Percentiles rank a stretch among this genome's conserved stretches.
These are phyloP conservation scores for Ogataea degrootiae DNA, from an alignment of 805 yeast genomes.

Conservation along the genomic window DNA sequence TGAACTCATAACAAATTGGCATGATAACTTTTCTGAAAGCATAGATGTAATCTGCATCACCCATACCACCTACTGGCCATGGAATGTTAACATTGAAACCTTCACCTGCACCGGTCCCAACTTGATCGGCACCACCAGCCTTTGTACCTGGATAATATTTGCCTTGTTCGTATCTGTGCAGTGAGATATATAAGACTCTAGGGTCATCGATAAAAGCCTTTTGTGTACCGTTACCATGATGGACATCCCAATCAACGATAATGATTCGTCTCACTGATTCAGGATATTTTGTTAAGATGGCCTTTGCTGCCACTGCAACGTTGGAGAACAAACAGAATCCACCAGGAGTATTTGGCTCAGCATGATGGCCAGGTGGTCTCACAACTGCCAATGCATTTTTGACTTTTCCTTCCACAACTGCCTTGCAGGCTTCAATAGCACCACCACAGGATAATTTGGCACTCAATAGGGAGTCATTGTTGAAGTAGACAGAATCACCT, in stretches of 20 bases:
- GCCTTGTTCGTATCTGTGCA: conserved; percentile 91
- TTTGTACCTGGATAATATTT: conserved; percentile 91
- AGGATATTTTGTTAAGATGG: conserved; percentile 75
- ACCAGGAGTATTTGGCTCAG: conserved; percentile 95
- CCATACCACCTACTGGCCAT: conserved; percentile 88
- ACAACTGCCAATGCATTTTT: conserved; percentile 92
- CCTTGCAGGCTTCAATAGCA: conserved; percentile 91
- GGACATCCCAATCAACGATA: conserved; percentile 96
- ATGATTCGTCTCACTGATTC: conserved; percentile 81
- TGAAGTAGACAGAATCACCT: conserved; percentile 93
- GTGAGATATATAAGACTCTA: conserved; percentile 81
- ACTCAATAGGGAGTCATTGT: conserved; percentile 80
- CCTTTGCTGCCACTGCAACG: conserved; percentile 94
- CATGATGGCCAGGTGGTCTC: conserved; percentile 99
- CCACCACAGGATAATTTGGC: conserved; percentile 97
- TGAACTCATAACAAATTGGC: conserved; percentile 85
- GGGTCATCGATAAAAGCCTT: conserved; percentile 87
- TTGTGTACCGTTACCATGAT: conserved; percentile 98
- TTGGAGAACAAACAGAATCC: conserved; percentile 95
- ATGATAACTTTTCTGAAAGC: conserved; percentile 82
- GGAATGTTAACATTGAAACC: conserved; percentile 90
- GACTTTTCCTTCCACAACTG: conserved; percentile 89
- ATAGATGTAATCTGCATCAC: conserved; percentile 92
- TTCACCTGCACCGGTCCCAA: conserved; percentile 81
- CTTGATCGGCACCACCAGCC: conserved; percentile 75